Percentiles rank a stretch among this genome's conserved stretches.
phyloP scores from a whole-genome alignment of 169 alveolate species.

The Plasmodium coatneyi region DNA sequence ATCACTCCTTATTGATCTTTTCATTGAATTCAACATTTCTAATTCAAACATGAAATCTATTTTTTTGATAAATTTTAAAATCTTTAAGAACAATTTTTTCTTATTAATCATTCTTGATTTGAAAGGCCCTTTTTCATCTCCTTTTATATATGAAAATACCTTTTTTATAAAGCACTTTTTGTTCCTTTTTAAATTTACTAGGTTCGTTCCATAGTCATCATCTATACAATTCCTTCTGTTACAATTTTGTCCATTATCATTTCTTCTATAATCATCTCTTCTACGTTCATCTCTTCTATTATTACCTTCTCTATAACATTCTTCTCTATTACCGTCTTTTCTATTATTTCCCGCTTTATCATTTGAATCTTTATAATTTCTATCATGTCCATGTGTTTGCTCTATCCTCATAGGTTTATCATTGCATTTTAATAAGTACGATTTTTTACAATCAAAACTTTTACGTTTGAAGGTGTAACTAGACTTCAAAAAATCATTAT shows the following conservation, averaged over 20 bases:
- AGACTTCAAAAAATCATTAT: background rate
- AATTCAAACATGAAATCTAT: constrained; percentile 16
- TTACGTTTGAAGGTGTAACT: background rate
- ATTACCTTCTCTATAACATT: background rate
- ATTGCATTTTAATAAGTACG: background rate
- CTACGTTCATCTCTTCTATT: background rate
- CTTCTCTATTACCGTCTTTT: background rate
- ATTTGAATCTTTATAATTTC: background rate
- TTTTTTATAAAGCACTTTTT: background rate
- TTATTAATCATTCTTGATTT: background rate
- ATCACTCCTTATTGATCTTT: background rate
- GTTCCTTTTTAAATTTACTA: background rate
- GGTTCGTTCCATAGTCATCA: background rate
- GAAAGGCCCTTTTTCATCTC: background rate
- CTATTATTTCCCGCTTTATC: background rate
- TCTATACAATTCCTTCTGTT: background rate
- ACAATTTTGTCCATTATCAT: background rate
- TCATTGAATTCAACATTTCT: background rate
- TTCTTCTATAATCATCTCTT: background rate
- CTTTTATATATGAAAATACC: background rate
- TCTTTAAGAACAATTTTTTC: background rate
- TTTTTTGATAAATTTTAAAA: background rate
- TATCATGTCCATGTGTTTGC: background rate
- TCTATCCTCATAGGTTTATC: background rate
- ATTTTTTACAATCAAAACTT: background rate